Evolutionary conservation across 2,329 filamentous ascomycete genomes (phyloP).

Genomic region (Myriosclerotinia curreyana): DNA sequence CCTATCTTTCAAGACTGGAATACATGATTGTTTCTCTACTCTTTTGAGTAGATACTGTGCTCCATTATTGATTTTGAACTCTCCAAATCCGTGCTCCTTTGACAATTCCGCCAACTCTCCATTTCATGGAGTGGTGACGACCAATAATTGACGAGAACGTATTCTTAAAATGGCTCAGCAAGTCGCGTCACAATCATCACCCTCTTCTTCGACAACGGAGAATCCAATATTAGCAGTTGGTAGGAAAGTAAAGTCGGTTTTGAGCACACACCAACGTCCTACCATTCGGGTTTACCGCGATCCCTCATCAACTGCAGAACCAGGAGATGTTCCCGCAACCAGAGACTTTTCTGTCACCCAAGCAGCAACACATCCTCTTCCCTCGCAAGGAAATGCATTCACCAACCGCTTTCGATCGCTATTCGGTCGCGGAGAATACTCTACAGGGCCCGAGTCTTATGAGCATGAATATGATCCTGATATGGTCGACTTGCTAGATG

Average conservation of each 20-base stretch:
- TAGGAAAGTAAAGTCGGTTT: constrained; percentile 32
- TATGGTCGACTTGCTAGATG: constrained; percentile 66
- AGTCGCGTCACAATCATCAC: constrained; percentile 22
- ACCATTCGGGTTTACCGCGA: constrained; percentile 33
- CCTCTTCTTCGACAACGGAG: constrained; percentile 25
- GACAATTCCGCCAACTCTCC: neutral
- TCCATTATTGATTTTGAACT: neutral
- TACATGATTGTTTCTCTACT: neutral
- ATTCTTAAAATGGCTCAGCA: constrained; percentile 22
- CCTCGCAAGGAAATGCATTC: constrained; percentile 22
- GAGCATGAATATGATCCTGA: constrained; percentile 55
- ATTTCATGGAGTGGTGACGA: neutral
- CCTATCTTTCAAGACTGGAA: neutral
- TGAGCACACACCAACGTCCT: constrained; percentile 29
- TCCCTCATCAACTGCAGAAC: constrained; percentile 22
- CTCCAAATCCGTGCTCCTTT: neutral
- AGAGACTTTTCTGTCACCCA: neutral
- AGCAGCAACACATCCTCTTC: neutral
- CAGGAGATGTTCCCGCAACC: constrained; percentile 13
- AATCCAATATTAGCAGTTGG: constrained; percentile 32
- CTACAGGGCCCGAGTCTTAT: constrained; percentile 21
- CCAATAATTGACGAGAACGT: neutral
- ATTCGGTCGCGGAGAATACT: constrained; percentile 22
- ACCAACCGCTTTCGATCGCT: constrained; percentile 28
- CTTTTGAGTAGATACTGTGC: no score